phyloP scores from a whole-genome alignment of 148 eudicot genomes.

The Spergularia marina region DNA sequence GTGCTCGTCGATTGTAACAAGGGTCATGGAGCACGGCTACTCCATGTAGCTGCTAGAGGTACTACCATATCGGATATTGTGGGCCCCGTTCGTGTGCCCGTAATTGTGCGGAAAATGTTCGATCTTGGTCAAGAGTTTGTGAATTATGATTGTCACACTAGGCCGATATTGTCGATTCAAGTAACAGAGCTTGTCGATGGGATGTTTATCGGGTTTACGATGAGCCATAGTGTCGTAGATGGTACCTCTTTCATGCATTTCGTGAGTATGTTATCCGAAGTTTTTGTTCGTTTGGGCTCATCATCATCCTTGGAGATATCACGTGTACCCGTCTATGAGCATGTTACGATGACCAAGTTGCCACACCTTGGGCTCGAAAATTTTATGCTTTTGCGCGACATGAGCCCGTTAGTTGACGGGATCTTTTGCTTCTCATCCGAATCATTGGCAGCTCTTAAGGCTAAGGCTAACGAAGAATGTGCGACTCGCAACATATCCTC shows the following conservation, averaged over 20 bases:
- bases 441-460: constrained; percentile 6
- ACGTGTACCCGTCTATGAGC: background rate
- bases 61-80: constrained; percentile 25
- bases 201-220: constrained; percentile 15
- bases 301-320: background rate
- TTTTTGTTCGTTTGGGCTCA: background rate
- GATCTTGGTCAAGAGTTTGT: constrained; percentile 19
- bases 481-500: constrained; percentile 43
- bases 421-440: constrained; percentile 16
- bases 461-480: constrained; percentile 27
- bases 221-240: constrained; percentile 16
- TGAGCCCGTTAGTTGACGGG: background rate
- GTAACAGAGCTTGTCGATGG: constrained; percentile 23
- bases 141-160: constrained; percentile 39
- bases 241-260: constrained; percentile 18
- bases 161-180: constrained; percentile 45
- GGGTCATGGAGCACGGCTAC: constrained; percentile 40
- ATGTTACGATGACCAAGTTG: background rate
- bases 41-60: constrained; percentile 36
- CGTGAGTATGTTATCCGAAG: constrained; percentile 1
- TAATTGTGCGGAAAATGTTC: constrained; percentile 23
- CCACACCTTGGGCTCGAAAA: constrained; percentile 3
- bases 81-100: constrained; percentile 9
- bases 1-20: constrained; percentile 33
- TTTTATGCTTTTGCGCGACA: background rate